Evolutionary conservation across 2,329 filamentous ascomycete genomes (phyloP).

Genomic region (Paraconiothyrium sp.): DNA sequence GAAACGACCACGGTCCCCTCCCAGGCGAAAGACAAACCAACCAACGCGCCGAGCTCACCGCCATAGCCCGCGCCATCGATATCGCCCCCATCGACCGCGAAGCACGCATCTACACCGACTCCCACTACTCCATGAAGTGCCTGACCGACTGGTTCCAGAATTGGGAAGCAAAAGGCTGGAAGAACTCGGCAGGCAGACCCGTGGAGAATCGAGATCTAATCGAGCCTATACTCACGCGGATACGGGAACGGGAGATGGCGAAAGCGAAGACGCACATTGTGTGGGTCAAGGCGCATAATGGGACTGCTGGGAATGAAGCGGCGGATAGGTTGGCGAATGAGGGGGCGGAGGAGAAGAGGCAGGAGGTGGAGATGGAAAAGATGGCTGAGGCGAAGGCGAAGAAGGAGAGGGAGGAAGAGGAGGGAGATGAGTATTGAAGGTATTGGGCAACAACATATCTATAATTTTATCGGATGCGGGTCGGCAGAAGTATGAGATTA

Average conservation of each 20-base stretch:
- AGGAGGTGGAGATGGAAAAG: slow-evolving; percentile 5
- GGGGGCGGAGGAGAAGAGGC: slow-evolving; percentile 14
- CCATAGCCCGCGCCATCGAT: slow-evolving; percentile 84
- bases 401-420: not conserved
- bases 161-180: slow-evolving; percentile 83
- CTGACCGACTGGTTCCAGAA: slow-evolving; percentile 82
- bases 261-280: slow-evolving; percentile 73
- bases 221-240: slow-evolving; percentile 73
- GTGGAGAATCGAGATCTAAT: slow-evolving; percentile 92
- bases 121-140: slow-evolving; percentile 89
- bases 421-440: not conserved
- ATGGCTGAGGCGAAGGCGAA: not conserved
- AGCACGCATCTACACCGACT: slow-evolving; percentile 86
- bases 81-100: slow-evolving; percentile 72
- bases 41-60: slow-evolving; percentile 93
- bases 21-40: slow-evolving; percentile 84
- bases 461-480: not conserved
- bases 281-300: slow-evolving; percentile 90
- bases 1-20: slow-evolving; percentile 80
- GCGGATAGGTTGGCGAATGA: slow-evolving; percentile 10
- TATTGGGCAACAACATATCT: no score
- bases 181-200: slow-evolving; percentile 71
- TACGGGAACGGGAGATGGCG: slow-evolving; percentile 70
- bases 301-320: slow-evolving; percentile 36
- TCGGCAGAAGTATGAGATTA: not conserved